Evolutionary conservation across 1,284 basidiomycete genomes (phyloP).

Genomic region (Sporisorium scitamineum): DNA sequence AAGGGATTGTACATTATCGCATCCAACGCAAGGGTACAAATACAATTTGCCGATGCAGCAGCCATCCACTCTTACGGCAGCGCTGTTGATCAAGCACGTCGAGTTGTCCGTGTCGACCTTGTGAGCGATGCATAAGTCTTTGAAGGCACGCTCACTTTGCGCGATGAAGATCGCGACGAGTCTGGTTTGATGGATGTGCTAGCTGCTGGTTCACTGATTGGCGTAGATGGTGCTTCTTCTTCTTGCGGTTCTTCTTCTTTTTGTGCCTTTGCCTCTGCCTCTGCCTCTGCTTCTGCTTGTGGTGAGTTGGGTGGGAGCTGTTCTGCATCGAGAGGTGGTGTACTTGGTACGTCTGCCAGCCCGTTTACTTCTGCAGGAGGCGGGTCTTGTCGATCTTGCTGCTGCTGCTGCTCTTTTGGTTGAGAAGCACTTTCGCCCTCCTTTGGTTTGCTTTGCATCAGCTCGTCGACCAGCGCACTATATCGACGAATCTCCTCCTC

Average conservation of each 20-base stretch:
- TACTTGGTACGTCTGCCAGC: background rate
- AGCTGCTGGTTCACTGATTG: background rate
- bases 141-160: background rate
- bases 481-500: constrained; percentile 35
- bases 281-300: background rate
- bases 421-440: background rate
- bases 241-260: background rate
- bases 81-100: constrained; percentile 1
- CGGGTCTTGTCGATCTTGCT: background rate
- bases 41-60: background rate
- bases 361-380: background rate
- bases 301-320: background rate
- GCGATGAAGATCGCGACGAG: constrained; percentile 3
- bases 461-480: constrained; percentile 13
- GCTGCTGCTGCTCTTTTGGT: background rate
- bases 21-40: background rate
- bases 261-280: background rate
- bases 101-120: constrained; percentile 2
- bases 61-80: too few relatives aligned
- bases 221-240: background rate
- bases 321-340: constrained; percentile 3
- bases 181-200: constrained; percentile 2
- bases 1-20: background rate
- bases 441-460: constrained; percentile 2
- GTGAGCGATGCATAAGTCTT: background rate